Evolutionary conservation across 495 filamentous ascomycete species (phyloP), one percentile per base, ranked within the genome.

Genomic region (Penicillium psychrofluorescens): DNA sequence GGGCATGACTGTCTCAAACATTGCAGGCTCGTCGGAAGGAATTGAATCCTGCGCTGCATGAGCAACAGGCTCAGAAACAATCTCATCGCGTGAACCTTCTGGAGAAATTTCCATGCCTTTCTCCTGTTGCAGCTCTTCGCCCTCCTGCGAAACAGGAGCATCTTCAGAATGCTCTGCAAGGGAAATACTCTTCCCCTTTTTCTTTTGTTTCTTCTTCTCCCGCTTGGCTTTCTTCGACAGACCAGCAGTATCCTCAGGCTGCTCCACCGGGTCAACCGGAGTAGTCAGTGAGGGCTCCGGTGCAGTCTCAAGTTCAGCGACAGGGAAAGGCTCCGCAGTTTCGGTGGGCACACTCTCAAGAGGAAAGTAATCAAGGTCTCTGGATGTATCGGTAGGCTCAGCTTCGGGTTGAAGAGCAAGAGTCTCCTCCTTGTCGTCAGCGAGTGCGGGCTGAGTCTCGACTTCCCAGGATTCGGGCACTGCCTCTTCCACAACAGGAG

Each of bases 191-290:
- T 64, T 62, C 16, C 41, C 45, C 55, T 64, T 64, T 40, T 61
- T 66, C 46, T 66, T 61, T 32, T 56, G 60, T 45, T 61, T 63
- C 52, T 65, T 62, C 44, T 65, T 63, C 35, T 59, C 55, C 12
- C 50, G 48, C 47, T 65, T 63, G 11, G 59, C 53, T 35, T 70
- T 69, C 46, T 68, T 71, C 7, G 56, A 53, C 6, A 54, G 47
- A 32, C 46, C 40, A 9, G 49, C 50, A 8, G 43, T 29, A 11
- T 55, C 49, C 10, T 45, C 37, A 1, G 35, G 7, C 11, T 56
- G 46, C 16, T 54, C 49, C 32, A 22, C 2, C 22, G 31, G 9
- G 5, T 55, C 48, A 13, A 35, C 35, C 35, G 51, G 15, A 10
- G 39, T 28, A 35, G 13, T 31, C 4, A 33, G 38, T 11, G 49